phyloP scores from a whole-genome alignment of 2,329 filamentous ascomycete species.

The Aspergillus fumigatiaffinis region DNA sequence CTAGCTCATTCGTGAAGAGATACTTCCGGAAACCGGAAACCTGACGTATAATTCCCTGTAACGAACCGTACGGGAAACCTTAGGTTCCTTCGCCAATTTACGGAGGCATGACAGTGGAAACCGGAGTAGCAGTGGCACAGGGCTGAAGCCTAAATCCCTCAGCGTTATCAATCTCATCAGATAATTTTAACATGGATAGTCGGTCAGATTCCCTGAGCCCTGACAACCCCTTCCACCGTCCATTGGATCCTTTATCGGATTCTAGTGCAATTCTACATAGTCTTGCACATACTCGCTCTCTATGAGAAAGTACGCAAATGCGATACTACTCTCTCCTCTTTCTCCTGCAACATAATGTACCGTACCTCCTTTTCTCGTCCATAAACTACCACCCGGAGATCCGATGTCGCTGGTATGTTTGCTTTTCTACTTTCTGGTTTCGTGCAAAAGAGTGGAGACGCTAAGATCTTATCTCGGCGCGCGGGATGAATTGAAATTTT shows the following conservation, averaged over 20 bases:
- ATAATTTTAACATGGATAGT: neutral
- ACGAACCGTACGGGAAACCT: neutral
- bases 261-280: neutral
- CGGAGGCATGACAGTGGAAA: neutral
- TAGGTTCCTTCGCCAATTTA: neutral
- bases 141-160: neutral
- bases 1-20: neutral
- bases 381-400: neutral
- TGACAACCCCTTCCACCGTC: neutral
- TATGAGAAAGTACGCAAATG: neutral
- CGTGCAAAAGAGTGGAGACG: slow-evolving; percentile 1
- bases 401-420: slow-evolving; percentile 17
- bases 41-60: neutral
- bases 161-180: slow-evolving; percentile 2
- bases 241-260: too few species aligned
- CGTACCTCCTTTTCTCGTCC: neutral
- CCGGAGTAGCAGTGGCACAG: neutral
- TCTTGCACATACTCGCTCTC: neutral
- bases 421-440: neutral
- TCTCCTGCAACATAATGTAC: neutral
- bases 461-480: slow-evolving; percentile 24
- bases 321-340: too few species aligned
- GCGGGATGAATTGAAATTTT: neutral
- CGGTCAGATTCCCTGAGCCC: neutral
- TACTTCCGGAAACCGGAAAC: neutral